phyloP scores from a whole-genome alignment of 192 early-diverging fungal genomes.

The Coemansia sp. region DNA sequence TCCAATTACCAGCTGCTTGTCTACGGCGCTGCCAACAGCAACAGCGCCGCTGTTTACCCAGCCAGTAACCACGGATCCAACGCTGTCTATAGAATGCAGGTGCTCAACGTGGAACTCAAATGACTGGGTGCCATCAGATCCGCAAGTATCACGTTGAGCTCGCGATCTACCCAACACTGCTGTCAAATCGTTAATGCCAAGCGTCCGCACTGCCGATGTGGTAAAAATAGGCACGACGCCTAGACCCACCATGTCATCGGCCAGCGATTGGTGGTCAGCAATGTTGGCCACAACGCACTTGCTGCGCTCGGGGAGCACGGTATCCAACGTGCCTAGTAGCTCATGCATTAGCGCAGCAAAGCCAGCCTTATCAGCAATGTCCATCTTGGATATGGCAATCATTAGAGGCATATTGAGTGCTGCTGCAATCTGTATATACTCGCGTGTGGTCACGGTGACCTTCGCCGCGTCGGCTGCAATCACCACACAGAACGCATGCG shows the following conservation, averaged over 20 bases:
- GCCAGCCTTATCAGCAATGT: constrained; percentile 57
- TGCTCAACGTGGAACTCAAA: constrained; percentile 83
- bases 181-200: constrained; percentile 66
- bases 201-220: constrained; percentile 78
- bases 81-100: constrained; percentile 61
- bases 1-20: constrained; percentile 55
- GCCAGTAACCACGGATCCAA: constrained; percentile 65
- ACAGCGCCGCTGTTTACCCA: constrained; percentile 56
- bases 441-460: constrained; percentile 66
- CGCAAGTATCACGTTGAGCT: neutral
- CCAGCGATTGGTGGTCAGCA: constrained; percentile 18
- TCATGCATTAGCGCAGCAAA: constrained; percentile 54
- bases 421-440: constrained; percentile 77
- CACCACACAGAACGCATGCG: constrained; percentile 85
- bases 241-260: constrained; percentile 40
- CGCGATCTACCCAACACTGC: constrained; percentile 50
- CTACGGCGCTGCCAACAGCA: constrained; percentile 3
- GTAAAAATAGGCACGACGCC: constrained; percentile 81
- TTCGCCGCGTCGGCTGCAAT: constrained; percentile 67
- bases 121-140: neutral
- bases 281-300: constrained; percentile 31
- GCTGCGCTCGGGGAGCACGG: constrained; percentile 32
- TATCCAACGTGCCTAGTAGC: constrained; percentile 47
- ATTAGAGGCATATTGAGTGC: constrained; percentile 81
- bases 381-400: constrained; percentile 86